Conservation (phyloP, 208 protist species). For the Crithidia fasciculata region DNA sequence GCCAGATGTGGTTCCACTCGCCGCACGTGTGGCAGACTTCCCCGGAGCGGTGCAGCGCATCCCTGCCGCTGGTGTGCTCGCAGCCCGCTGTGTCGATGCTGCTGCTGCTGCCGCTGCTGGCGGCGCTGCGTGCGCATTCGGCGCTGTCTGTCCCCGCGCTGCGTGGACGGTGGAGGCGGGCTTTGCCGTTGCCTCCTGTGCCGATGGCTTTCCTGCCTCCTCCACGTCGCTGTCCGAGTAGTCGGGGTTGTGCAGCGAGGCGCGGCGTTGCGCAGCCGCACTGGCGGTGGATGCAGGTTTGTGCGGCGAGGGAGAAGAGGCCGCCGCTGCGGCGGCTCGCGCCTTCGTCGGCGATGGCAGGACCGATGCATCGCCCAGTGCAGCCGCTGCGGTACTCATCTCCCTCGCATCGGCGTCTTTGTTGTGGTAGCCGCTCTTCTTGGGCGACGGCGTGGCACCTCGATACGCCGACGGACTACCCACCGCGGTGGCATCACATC, state of each 20-base stretch:
- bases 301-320: background rate
- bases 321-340: background rate
- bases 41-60: background rate
- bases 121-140: background rate
- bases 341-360: background rate
- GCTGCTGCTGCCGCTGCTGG: background rate
- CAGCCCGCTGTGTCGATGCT: background rate
- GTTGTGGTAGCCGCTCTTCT: conserved; percentile 1
- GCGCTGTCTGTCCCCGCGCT: background rate
- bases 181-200: background rate
- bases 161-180: background rate
- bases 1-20: background rate
- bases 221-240: conserved; percentile 21
- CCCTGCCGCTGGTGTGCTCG: too few relatives aligned
- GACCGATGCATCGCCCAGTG: background rate
- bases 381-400: conserved; percentile 3
- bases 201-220: background rate
- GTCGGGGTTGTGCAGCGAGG: conserved; percentile 10
- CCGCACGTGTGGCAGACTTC: background rate
- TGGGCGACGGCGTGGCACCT: background rate
- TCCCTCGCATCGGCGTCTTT: conserved; percentile 3
- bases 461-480: conserved; percentile 13
- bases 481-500: background rate
- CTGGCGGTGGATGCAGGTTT: background rate
- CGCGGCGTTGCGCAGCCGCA: background rate